Evolutionary conservation across 768 basidiomycete genomes (phyloP).

Genomic region (Leccinum disarticulatum): DNA sequence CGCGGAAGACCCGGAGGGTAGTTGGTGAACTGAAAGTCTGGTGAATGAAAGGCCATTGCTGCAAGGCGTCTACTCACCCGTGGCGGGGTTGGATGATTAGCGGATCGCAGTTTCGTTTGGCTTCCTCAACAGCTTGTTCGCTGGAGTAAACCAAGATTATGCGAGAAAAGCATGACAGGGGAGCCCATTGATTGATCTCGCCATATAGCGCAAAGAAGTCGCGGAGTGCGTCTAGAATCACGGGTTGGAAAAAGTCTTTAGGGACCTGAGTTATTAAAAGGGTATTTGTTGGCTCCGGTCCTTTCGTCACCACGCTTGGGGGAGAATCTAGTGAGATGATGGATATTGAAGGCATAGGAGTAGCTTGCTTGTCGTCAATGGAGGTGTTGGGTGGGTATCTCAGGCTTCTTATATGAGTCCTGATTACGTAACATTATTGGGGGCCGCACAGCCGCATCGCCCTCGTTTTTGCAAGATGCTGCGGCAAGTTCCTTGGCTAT

Average conservation of each 20-base stretch:
- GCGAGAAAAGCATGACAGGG: conserved; percentile 75
- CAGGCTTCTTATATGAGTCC: conserved; percentile 6
- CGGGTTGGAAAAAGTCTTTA: conserved; percentile 70
- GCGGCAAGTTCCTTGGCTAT: conserved; percentile 17
- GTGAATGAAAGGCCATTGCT: conserved; percentile 5
- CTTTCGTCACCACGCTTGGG: not conserved
- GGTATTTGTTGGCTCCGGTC: conserved; percentile 64
- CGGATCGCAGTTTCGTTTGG: conserved; percentile 65
- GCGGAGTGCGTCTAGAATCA: conserved; percentile 62
- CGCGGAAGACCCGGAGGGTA: conserved; percentile 68
- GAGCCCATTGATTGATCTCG: conserved; percentile 87
- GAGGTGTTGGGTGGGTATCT: conserved; percentile 1
- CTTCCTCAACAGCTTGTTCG: conserved; percentile 63
- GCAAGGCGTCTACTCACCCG: conserved; percentile 42
- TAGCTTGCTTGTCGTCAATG: not conserved
- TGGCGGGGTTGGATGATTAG: conserved; percentile 54
- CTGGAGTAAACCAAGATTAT: conserved; percentile 77
- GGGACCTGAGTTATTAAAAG: conserved; percentile 80
- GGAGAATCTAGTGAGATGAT: conserved; percentile 21
- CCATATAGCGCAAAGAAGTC: conserved; percentile 79
- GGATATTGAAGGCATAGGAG: conserved; percentile 30
- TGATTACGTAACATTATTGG: conserved; percentile 22
- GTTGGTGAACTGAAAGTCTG: conserved; percentile 43
- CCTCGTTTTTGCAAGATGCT: not conserved
- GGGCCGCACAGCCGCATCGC: conserved; percentile 3